Evolutionary conservation across 257 asterid genomes (phyloP), one percentile per base, ranked within the genome.

Genomic region (Solanum corneliomulleri): DNA sequence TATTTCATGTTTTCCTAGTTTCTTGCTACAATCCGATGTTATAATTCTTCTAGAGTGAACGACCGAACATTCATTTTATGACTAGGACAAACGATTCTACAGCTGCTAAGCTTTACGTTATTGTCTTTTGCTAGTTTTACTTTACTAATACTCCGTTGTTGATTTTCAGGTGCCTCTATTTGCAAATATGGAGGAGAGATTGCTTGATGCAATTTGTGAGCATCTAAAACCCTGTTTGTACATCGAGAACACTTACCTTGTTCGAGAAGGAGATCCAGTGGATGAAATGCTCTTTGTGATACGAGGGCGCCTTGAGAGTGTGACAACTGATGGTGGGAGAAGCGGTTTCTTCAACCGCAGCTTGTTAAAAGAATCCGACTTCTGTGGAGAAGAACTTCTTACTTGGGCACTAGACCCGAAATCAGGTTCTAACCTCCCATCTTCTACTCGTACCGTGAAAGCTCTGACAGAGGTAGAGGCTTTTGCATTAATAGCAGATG

Each of bases 131-230:
- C 80, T 78, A 25, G 84, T 47, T 15, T 76, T 76, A 16, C 27
- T 37, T 68, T 87, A 77, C 18, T 80, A 5, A 29, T 66, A 84
- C 45, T 25, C n/a, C 35, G 10, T 66, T 45, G 6, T 72, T 83
- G 64, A 37, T 44, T 69, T 89, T 58, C 92, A 96, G 99, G 99
- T 97, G 27, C 99, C 99, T 85, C 95, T 97, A 9, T 97, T 97
- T 64, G 99, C 97, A 44, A 97, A 97, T 90, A 97, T 97, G 99
- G 99, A 97, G 35, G 99, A 97, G 52, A 91, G 99, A 86, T 85
- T 97, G 89, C 94, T 96, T 3, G 99, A 97, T 69, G 99, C 99
- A 77, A 94, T 97, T 80, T 96, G 99, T 6, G 99, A 97, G 89
- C 92, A 99, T 82, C 98, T 97, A 4, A 97, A 97, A 89, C 99